phyloP scores from a whole-genome alignment of 2,329 filamentous ascomycete species.

The Beauveria varroae region DNA sequence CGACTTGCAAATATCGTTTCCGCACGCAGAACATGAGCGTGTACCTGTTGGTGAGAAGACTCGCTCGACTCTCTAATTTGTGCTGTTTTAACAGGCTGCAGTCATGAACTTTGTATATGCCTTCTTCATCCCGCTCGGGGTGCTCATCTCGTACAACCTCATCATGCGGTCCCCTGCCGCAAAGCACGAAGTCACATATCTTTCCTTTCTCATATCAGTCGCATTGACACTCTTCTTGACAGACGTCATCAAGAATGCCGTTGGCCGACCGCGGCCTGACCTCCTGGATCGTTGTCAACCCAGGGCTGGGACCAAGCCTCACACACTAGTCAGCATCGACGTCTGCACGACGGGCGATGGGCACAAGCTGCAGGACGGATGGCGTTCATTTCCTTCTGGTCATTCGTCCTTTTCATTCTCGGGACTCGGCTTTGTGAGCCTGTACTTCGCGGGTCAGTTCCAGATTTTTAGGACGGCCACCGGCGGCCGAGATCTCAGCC shows the following conservation, averaged over 20 bases:
- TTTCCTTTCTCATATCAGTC: conserved; percentile 72
- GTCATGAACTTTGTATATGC: conserved; percentile 75
- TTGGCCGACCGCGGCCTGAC: conserved; percentile 63
- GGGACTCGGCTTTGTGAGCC: conserved; percentile 65
- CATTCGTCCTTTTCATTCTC: conserved; percentile 75
- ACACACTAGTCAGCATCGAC: conserved; percentile 53
- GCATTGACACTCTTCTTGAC: conserved; percentile 77
- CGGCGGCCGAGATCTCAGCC: conserved; percentile 44
- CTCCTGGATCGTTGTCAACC: conserved; percentile 74
- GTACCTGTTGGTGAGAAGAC: conserved; percentile 62
- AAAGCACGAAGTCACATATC: conserved; percentile 77
- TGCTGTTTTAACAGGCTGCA: conserved; percentile 19
- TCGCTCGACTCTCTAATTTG: background rate
- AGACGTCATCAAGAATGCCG: conserved; percentile 83
- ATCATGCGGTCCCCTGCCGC: conserved; percentile 56
- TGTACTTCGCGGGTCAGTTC: conserved; percentile 63
- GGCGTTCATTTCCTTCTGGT: conserved; percentile 75
- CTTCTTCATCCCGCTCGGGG: conserved; percentile 58
- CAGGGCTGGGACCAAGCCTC: conserved; percentile 34
- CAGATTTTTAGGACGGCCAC: conserved; percentile 43
- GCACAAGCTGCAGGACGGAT: conserved; percentile 70
- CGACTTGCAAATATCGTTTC: conserved; percentile 76
- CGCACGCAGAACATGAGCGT: conserved; percentile 75
- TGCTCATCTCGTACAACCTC: conserved; percentile 60
- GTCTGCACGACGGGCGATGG: conserved; percentile 66